Evolutionary conservation across 2,329 filamentous ascomycete genomes (phyloP), one percentile per base, ranked within the genome.

Genomic region (Neurospora sp.): DNA sequence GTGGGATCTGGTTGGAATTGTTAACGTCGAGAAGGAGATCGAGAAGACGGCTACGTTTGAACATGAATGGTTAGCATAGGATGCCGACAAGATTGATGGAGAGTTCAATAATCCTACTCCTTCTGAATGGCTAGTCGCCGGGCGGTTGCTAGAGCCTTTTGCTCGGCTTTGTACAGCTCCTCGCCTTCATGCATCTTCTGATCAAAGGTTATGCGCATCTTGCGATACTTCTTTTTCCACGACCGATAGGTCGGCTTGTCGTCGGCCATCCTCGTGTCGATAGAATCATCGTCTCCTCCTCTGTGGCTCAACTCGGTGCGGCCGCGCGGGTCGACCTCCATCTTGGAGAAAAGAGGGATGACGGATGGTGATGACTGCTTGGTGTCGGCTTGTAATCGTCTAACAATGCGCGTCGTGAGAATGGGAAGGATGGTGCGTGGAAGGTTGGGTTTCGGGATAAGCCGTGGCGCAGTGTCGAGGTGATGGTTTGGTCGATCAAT

Each of bases 191-290:
- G 87, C 87, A 94, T 92, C 76, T 88, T 88, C 67, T 89, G 85
- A 75, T 96, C 91, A 77, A 96, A 96, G 37, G 85, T 84, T 78
- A 91, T 85, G 81, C 91, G 90, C 89, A 96, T 92, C 85, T 96
- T 96, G 76, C 91, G 91, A 80, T 96, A 99, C 84, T 99, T 99
- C 83, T 97, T 97, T 86, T 92, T 93, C 85, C 86, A 91, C 65
- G 88, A 91, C 77, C 88, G 90, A 79, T 90, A 88, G 4, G 82
- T 86, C 76, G 81, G 83, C 79, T 82, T 85, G 69, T 79, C 77
- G 75, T 84, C 82, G 70, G 75, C 77, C 76, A 78, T 79, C 40
- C 76, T 76, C 28, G 74, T 72, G 69, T 80, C 78, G 46, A 76
- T 76, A 37, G 78, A 75, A 66, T 77, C 75, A 66, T 77, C 75